Conservation (phyloP, 2,329 filamentous ascomycete genomes). For the Neurospora sp. region DNA sequence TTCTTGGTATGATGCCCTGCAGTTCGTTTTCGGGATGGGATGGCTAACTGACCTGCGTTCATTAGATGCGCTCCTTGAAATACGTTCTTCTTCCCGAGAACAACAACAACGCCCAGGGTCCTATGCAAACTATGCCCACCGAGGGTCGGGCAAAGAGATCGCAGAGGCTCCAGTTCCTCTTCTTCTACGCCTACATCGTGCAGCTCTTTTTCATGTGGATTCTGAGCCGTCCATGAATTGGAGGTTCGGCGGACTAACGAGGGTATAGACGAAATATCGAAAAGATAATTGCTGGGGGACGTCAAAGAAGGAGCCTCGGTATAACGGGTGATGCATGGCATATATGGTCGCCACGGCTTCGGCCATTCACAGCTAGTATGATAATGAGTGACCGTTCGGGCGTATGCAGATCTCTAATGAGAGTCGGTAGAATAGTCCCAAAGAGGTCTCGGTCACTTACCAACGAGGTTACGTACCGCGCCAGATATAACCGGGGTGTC, state of each 20-base stretch:
- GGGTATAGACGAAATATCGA: not conserved
- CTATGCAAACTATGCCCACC: constrained; percentile 43
- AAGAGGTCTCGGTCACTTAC: not conserved
- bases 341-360: not conserved
- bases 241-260: not conserved
- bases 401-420: not conserved
- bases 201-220: constrained; percentile 94
- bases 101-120: constrained; percentile 51
- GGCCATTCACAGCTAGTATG: not conserved
- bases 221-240: constrained; percentile 36
- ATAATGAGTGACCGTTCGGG: not conserved
- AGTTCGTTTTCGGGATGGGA: not conserved
- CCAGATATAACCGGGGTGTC: not conserved
- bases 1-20: constrained; percentile 61
- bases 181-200: constrained; percentile 87
- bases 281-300: not conserved
- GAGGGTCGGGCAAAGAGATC: constrained; percentile 80
- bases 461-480: not conserved
- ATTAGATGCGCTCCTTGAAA: constrained; percentile 81
- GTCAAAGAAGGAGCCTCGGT: not conserved
- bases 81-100: constrained; percentile 91
- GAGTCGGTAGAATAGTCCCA: not conserved
- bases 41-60: constrained; percentile 12
- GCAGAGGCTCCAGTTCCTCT: constrained; percentile 83
- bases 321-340: not conserved